These are phyloP conservation scores for Paracoccidioides lutzii DNA, from an alignment of 2,329 filamentous ascomycete species.

Conservation along the genomic window DNA sequence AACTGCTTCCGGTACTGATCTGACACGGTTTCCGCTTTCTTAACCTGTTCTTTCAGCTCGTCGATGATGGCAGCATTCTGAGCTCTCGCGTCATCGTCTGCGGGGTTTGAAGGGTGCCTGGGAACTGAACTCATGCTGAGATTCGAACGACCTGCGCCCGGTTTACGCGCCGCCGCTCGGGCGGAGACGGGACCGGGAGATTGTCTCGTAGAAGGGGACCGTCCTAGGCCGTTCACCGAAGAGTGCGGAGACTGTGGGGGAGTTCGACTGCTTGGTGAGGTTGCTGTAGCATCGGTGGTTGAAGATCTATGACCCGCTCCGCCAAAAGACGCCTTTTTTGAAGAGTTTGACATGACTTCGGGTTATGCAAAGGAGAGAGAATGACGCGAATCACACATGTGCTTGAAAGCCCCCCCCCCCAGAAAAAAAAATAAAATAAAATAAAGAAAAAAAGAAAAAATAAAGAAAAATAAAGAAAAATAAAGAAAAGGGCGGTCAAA, in stretches of 20 bases:
- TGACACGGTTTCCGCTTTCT: constrained; percentile 63
- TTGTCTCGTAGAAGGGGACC: constrained; percentile 52
- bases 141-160: constrained; percentile 29
- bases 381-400: constrained; percentile 2
- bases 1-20: constrained; percentile 74
- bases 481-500: background rate
- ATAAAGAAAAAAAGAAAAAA: too few species aligned
- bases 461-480: too few species aligned
- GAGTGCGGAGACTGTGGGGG: constrained; percentile 39
- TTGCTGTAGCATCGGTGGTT: background rate
- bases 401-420: too few species aligned
- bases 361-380: background rate
- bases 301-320: constrained; percentile 2
- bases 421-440: too few species aligned
- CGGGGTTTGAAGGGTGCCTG: constrained; percentile 36
- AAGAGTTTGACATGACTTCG: constrained; percentile 9
- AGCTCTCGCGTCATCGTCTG: constrained; percentile 61
- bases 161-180: constrained; percentile 55
- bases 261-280: constrained; percentile 21
- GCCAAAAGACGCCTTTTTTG: background rate
- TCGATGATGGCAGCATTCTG: constrained; percentile 68
- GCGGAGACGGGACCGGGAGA: constrained; percentile 51
- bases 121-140: constrained; percentile 33
- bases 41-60: constrained; percentile 69
- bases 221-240: constrained; percentile 37